These are phyloP conservation scores for Alternaria atra DNA, from an alignment of 2,329 filamentous ascomycete species.

Conservation along the genomic window DNA sequence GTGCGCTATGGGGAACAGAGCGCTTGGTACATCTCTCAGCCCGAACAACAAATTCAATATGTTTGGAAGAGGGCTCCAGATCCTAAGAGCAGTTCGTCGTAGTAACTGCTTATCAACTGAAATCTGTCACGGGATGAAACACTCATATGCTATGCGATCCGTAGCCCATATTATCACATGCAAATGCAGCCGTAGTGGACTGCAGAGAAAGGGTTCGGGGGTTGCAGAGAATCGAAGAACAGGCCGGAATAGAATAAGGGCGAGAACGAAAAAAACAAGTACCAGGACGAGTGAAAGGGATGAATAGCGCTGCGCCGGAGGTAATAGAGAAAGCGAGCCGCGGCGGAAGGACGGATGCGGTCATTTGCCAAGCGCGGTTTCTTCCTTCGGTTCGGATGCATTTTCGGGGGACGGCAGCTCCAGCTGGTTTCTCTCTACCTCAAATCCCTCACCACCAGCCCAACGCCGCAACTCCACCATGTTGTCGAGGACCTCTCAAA, in stretches of 20 bases:
- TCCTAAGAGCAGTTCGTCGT: no score
- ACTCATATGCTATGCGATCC: not conserved
- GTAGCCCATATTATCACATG: slow-evolving; percentile 4
- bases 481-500: slow-evolving; percentile 56
- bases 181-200: not conserved
- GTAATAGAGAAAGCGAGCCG: slow-evolving; percentile 20
- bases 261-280: not conserved
- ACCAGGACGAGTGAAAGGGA: not conserved
- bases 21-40: not conserved
- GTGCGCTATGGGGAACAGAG: not conserved
- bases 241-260: not conserved
- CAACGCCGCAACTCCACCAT: slow-evolving; percentile 47
- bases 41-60: no score
- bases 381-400: slow-evolving; percentile 36
- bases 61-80: no score
- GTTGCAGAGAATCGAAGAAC: not conserved
- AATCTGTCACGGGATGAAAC: not conserved
- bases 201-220: not conserved
- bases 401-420: slow-evolving; percentile 46
- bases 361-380: slow-evolving; percentile 41
- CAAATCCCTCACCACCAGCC: slow-evolving; percentile 48
- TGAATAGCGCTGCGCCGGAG: not conserved
- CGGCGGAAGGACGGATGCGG: slow-evolving; percentile 35
- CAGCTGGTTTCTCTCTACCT: slow-evolving; percentile 43
- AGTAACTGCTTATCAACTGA: not conserved